Evolutionary conservation across 768 basidiomycete genomes (phyloP).

Genomic region (Kwoniella sp.): DNA sequence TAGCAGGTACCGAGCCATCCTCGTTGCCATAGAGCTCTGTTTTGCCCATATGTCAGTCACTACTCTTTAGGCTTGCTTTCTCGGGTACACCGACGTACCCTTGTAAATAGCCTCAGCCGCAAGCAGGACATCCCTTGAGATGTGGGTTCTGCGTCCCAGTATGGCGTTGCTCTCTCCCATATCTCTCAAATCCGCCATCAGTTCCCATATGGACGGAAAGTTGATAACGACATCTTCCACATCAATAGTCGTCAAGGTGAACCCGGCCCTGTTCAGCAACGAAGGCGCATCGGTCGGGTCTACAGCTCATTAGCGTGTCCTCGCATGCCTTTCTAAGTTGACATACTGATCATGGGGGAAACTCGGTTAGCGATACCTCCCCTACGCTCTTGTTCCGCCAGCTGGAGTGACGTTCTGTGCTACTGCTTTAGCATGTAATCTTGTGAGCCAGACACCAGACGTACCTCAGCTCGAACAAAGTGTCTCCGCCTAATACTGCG

Average conservation of each 20-base stretch:
- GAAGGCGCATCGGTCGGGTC: slow-evolving; percentile 91
- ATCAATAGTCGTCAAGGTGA: slow-evolving; percentile 89
- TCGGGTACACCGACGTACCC: slow-evolving; percentile 54
- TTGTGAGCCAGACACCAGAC: not conserved
- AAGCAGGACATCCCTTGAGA: slow-evolving; percentile 78
- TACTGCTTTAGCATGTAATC: not conserved
- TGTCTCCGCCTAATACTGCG: slow-evolving; percentile 92
- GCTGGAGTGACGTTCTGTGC: slow-evolving; percentile 88
- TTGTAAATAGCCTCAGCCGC: slow-evolving; percentile 92
- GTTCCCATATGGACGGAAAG: slow-evolving; percentile 94
- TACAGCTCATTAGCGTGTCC: slow-evolving; percentile 44
- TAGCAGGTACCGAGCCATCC: slow-evolving; percentile 83
- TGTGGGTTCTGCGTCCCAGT: slow-evolving; percentile 67
- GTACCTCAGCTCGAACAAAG: slow-evolving; percentile 84
- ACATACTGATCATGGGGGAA: slow-evolving; percentile 92
- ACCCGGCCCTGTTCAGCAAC: slow-evolving; percentile 85
- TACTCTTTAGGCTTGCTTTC: not conserved
- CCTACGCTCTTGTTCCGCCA: slow-evolving; percentile 88
- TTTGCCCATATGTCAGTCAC: not conserved
- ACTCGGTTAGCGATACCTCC: slow-evolving; percentile 95
- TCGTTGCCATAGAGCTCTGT: slow-evolving; percentile 77
- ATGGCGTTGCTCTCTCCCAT: slow-evolving; percentile 98
- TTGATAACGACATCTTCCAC: slow-evolving; percentile 84
- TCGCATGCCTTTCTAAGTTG: too few relatives aligned
- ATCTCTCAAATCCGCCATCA: slow-evolving; percentile 83